phyloP scores from a whole-genome alignment of 768 basidiomycete species.

The Pleurotus pulmonarius region DNA sequence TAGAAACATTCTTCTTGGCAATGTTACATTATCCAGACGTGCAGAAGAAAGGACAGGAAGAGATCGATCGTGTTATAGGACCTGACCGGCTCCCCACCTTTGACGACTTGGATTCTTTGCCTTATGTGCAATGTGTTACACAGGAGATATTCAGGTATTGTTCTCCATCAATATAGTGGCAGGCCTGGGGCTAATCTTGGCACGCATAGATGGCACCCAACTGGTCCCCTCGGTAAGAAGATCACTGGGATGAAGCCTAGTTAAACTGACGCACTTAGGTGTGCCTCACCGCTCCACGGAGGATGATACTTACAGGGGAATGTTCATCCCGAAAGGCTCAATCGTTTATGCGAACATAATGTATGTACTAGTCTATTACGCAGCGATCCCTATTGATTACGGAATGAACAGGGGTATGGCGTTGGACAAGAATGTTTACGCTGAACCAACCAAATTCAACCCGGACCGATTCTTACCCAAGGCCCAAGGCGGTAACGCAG shows the following conservation, averaged over 20 bases:
- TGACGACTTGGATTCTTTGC: slow-evolving; percentile 17
- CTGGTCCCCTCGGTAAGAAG: slow-evolving; percentile 12
- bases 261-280: slow-evolving; percentile 24
- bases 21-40: slow-evolving; percentile 23
- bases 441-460: slow-evolving; percentile 18
- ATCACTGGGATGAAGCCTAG: slow-evolving; percentile 19
- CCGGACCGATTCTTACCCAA: slow-evolving; percentile 18
- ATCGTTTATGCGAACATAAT: slow-evolving; percentile 21
- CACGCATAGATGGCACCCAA: slow-evolving; percentile 14
- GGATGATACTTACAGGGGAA: slow-evolving; percentile 28
- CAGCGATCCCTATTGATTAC: background rate
- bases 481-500: slow-evolving; percentile 12
- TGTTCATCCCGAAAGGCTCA: slow-evolving; percentile 32
- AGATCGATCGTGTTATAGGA: slow-evolving; percentile 23
- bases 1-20: slow-evolving; percentile 20
- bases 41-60: slow-evolving; percentile 23
- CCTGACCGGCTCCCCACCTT: slow-evolving; percentile 22
- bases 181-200: background rate
- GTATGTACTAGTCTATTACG: slow-evolving; percentile 3
- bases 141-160: slow-evolving; percentile 14
- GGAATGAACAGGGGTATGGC: slow-evolving; percentile 19
- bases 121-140: slow-evolving; percentile 21
- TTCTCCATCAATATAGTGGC: background rate
- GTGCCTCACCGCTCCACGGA: too few relatives aligned
- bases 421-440: slow-evolving; percentile 20